phyloP scores from a whole-genome alignment of 371 early-diverging fungal genomes.

The Lichtheimia corymbifera region DNA sequence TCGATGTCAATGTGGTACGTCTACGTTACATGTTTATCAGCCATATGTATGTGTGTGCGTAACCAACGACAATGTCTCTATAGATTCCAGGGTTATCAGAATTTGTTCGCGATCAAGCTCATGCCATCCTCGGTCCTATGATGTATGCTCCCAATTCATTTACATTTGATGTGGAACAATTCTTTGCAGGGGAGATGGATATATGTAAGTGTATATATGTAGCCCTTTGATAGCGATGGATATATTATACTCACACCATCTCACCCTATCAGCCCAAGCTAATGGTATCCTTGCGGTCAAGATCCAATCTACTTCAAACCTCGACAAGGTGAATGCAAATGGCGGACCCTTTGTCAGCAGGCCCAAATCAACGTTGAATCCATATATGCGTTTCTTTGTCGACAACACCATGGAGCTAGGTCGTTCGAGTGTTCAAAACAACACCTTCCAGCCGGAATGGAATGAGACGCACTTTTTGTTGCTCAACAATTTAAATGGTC shows the following conservation, averaged over 20 bases:
- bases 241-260: background rate
- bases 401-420: slow-evolving; percentile 72
- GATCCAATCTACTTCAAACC: slow-evolving; percentile 72
- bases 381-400: slow-evolving; percentile 74
- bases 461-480: slow-evolving; percentile 61
- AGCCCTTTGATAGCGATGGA: background rate
- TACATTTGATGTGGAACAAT: slow-evolving; percentile 77
- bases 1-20: slow-evolving; percentile 77
- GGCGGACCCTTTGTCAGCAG: slow-evolving; percentile 34
- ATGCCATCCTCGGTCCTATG: slow-evolving; percentile 76
- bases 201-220: slow-evolving; percentile 29
- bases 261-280: slow-evolving; percentile 44
- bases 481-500: slow-evolving; percentile 53
- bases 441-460: slow-evolving; percentile 64
- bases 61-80: background rate
- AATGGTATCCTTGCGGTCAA: slow-evolving; percentile 87
- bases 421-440: slow-evolving; percentile 57
- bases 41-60: background rate
- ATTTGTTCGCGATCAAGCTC: slow-evolving; percentile 81
- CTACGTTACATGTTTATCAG: too few relatives aligned
- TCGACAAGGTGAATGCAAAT: slow-evolving; percentile 53
- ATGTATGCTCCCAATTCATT: slow-evolving; percentile 87
- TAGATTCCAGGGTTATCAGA: slow-evolving; percentile 81
- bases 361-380: slow-evolving; percentile 49
- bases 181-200: slow-evolving; percentile 72